Conservation (phyloP, 768 basidiomycete genomes). For the Phylloporus sp. region DNA sequence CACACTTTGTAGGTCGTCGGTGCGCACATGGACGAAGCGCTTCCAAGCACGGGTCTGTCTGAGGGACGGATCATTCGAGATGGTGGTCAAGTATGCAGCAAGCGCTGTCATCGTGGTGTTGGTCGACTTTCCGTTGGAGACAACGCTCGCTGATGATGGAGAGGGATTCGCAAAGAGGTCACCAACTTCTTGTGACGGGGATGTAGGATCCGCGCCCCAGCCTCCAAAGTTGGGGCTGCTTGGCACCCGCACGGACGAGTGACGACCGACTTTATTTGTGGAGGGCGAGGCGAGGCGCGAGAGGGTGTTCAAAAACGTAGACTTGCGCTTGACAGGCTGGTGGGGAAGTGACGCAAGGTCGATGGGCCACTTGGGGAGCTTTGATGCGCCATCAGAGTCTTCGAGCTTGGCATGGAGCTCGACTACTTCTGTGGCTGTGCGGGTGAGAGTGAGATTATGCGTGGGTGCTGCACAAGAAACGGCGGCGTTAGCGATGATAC, state of each 20-base stretch:
- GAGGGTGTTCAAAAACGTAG: conserved; percentile 80
- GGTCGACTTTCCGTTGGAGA: conserved; percentile 23
- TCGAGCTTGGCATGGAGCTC: conserved; percentile 81
- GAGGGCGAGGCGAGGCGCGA: conserved; percentile 77
- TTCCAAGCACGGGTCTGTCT: conserved; percentile 73
- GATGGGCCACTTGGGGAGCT: conserved; percentile 59
- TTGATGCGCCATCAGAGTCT: conserved; percentile 52
- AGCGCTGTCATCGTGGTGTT: conserved; percentile 60
- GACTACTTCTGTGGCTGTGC: conserved; percentile 68
- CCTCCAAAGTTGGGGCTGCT: conserved; percentile 30
- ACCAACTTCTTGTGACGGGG: conserved; percentile 50
- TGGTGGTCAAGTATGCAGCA: conserved; percentile 72
- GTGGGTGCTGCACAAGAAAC: conserved; percentile 61
- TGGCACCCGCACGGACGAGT: conserved; percentile 33
- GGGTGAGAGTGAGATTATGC: conserved; percentile 82
- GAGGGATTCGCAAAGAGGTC: conserved; percentile 57
- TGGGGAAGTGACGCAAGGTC: conserved; percentile 48
- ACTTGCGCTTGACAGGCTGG: conserved; percentile 65
- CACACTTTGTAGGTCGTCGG: conserved; percentile 83
- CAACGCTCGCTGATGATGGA: conserved; percentile 23
- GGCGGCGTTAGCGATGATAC: conserved; percentile 26
- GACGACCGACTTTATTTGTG: conserved; percentile 45
- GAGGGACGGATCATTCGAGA: conserved; percentile 63
- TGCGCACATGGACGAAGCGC: conserved; percentile 78
- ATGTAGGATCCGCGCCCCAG: conserved; percentile 36